These are phyloP conservation scores for Malus asiatica DNA, from an alignment of 306 rosid genomes.

Conservation along the genomic window DNA sequence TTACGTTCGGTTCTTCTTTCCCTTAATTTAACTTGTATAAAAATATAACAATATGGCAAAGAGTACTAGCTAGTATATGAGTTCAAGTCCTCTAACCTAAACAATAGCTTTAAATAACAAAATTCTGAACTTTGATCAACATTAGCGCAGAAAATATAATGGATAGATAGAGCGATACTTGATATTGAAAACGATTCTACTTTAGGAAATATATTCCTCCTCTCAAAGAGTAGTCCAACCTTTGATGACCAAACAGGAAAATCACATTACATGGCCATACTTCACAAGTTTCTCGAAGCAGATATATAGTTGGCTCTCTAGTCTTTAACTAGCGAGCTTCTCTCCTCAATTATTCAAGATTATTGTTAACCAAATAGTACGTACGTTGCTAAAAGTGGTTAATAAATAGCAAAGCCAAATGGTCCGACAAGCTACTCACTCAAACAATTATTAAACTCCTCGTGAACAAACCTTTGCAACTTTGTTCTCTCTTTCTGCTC, in stretches of 20 bases:
- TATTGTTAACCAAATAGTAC: neutral
- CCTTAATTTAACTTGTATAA: neutral
- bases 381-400: neutral
- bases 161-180: neutral
- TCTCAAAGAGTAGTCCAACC: neutral
- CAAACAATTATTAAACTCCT: neutral
- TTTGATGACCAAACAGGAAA: neutral
- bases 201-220: neutral
- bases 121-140: neutral
- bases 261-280: neutral
- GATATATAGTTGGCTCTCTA: neutral
- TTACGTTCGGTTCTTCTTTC: neutral
- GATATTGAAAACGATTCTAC: neutral
- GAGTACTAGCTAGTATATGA: neutral
- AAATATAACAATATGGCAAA: too few relatives aligned
- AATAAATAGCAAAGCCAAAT: neutral
- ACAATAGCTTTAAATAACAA: neutral
- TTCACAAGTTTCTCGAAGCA: slow-evolving; percentile 4
- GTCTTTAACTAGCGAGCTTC: neutral
- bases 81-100: neutral
- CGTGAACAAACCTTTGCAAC: neutral
- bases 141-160: neutral
- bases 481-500: neutral
- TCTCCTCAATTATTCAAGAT: slow-evolving; percentile 10
- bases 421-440: neutral